Conservation (phyloP, 495 filamentous ascomycete species). For the Lepraria neglecta region DNA sequence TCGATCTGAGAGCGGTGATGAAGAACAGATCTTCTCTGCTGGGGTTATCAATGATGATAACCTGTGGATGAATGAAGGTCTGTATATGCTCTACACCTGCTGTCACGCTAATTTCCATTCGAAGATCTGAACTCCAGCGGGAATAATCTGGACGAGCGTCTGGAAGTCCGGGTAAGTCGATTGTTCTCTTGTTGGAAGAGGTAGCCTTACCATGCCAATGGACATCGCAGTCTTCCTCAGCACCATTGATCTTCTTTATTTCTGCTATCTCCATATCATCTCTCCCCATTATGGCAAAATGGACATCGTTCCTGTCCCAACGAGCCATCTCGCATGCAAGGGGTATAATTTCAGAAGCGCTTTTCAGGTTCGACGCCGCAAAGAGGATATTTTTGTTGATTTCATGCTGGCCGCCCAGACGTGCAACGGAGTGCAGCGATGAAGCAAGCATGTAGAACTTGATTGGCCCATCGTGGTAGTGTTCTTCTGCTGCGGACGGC, state of each 20-base stretch:
- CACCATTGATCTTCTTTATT: slow-evolving; percentile 45
- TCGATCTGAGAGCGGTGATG: slow-evolving; percentile 43
- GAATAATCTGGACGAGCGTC: slow-evolving; percentile 48
- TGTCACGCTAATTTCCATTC: slow-evolving; percentile 46
- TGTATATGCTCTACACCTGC: slow-evolving; percentile 42
- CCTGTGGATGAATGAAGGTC: slow-evolving; percentile 44
- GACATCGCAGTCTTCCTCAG: slow-evolving; percentile 42
- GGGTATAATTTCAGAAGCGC: slow-evolving; percentile 46
- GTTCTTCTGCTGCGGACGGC: slow-evolving; percentile 29
- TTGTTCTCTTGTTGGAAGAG: neutral
- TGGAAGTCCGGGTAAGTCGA: slow-evolving; percentile 28
- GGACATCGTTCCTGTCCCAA: slow-evolving; percentile 42
- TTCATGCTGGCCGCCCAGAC: slow-evolving; percentile 30
- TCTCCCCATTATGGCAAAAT: slow-evolving; percentile 50
- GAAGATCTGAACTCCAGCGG: slow-evolving; percentile 41
- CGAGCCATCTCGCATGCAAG: slow-evolving; percentile 50
- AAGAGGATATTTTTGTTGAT: slow-evolving; percentile 44
- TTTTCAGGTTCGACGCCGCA: slow-evolving; percentile 45
- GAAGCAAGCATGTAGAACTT: slow-evolving; percentile 48
- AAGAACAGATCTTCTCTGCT: slow-evolving; percentile 49
- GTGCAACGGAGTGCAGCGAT: slow-evolving; percentile 42
- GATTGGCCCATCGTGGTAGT: slow-evolving; percentile 51
- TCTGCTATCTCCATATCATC: slow-evolving; percentile 48
- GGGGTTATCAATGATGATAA: slow-evolving; percentile 44
- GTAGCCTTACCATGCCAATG: slow-evolving; percentile 46